phyloP scores from a whole-genome alignment of 73 alveolate genomes.

The Blepharisma japonicum region DNA sequence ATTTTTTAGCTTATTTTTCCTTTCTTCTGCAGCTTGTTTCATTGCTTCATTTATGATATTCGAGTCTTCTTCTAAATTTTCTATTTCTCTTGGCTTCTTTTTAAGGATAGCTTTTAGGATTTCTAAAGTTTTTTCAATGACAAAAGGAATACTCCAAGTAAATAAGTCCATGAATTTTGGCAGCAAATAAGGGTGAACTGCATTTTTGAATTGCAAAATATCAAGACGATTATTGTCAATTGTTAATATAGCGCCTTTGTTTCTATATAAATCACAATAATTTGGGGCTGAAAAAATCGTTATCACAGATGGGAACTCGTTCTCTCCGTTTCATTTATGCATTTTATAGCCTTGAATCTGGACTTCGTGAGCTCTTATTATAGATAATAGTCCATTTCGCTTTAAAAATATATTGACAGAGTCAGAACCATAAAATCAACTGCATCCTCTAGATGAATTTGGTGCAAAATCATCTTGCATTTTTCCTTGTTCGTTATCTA shows the following conservation, averaged over 20 bases:
- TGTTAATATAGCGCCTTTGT: constrained; percentile 77
- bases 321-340: constrained; percentile 87
- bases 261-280: constrained; percentile 80
- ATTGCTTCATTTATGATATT: constrained; percentile 44
- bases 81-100: constrained; percentile 53
- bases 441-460: constrained; percentile 84
- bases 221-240: constrained; percentile 69
- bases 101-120: constrained; percentile 56
- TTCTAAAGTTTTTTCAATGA: constrained; percentile 77
- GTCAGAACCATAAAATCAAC: constrained; percentile 72
- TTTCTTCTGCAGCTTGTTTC: constrained; percentile 40
- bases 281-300: constrained; percentile 91
- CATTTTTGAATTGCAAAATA: constrained; percentile 71
- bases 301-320: constrained; percentile 80
- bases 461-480: constrained; percentile 46
- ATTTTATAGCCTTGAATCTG: constrained; percentile 80
- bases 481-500: constrained; percentile 65
- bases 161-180: constrained; percentile 83
- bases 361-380: constrained; percentile 88
- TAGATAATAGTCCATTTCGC: constrained; percentile 57
- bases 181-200: constrained; percentile 78
- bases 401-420: constrained; percentile 75
- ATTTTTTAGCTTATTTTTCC: constrained; percentile 48
- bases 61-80: constrained; percentile 63
- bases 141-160: constrained; percentile 88